phyloP scores from a whole-genome alignment of 306 rosid species.

The Neltuma alba region DNA sequence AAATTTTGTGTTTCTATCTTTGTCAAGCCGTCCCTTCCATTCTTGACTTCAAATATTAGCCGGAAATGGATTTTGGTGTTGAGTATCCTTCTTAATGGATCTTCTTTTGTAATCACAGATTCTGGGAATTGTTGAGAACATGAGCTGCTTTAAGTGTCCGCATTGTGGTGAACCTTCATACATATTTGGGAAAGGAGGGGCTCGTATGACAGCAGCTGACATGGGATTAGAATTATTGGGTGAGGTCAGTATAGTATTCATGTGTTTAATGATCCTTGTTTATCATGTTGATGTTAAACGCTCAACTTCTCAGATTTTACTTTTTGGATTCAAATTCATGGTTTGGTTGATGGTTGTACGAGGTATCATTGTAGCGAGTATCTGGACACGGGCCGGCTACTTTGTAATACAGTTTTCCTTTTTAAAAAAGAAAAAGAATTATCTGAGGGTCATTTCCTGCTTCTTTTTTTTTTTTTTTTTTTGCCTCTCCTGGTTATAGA shows the following conservation, averaged over 20 bases:
- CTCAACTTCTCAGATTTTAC: background rate
- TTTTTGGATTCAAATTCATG: background rate
- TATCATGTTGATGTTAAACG: background rate
- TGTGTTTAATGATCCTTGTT: slow-evolving; percentile 4
- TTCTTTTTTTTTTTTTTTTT: slow-evolving; percentile 1
- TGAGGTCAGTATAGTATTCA: slow-evolving; percentile 59
- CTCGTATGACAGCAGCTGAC: slow-evolving; percentile 66
- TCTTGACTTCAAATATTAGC: slow-evolving; percentile 1
- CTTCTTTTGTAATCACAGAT: slow-evolving; percentile 58
- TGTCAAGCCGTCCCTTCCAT: slow-evolving; percentile 5
- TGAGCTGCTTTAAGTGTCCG: slow-evolving; percentile 91
- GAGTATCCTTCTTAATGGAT: slow-evolving; percentile 19
- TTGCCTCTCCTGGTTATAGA: background rate
- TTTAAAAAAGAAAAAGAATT: too few relatives aligned
- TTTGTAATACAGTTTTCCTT: background rate
- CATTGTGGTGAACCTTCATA: slow-evolving; percentile 76
- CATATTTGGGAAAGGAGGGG: slow-evolving; percentile 85
- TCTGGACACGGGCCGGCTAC: background rate
- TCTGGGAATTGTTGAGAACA: slow-evolving; percentile 93
- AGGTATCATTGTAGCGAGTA: slow-evolving; percentile 25
- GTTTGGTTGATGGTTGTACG: background rate
- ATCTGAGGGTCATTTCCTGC: background rate
- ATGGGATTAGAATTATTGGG: slow-evolving; percentile 79
- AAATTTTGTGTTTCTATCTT: slow-evolving; percentile 4
- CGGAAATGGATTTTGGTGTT: slow-evolving; percentile 11